These are phyloP conservation scores for Ordospora pajunii DNA, from an alignment of 371 early-diverging fungal species.

Conservation along the genomic window DNA sequence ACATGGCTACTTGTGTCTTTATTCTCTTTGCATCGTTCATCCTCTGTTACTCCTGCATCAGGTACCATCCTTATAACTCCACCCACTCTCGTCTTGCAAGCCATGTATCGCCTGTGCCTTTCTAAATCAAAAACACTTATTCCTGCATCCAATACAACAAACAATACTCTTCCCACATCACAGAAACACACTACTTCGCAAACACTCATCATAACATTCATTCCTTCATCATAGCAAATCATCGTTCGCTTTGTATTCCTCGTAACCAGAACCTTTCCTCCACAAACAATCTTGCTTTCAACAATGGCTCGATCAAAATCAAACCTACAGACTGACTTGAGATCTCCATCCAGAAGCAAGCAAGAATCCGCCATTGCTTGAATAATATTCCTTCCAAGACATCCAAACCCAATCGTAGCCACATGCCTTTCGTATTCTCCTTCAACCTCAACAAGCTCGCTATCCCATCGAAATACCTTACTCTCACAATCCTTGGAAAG, in stretches of 20 bases:
- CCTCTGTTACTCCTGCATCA: too few species aligned
- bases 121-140: neutral
- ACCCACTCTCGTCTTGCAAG: too few species aligned
- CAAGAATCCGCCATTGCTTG: neutral
- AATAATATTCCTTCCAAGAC: neutral
- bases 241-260: neutral
- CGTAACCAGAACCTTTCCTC: neutral
- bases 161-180: neutral
- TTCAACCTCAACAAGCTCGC: neutral
- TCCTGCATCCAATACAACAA: neutral
- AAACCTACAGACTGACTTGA: neutral
- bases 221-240: neutral
- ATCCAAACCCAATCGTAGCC: neutral
- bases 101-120: neutral
- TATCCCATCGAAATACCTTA: neutral
- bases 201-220: neutral
- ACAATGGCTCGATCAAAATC: neutral
- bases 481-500: neutral
- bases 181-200: neutral
- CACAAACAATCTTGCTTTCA: neutral
- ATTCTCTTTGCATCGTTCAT: too few species aligned
- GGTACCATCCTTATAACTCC: too few species aligned
- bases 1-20: too few species aligned
- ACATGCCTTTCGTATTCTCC: neutral
- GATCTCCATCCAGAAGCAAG: neutral